A percentile compares a stretch with the other conserved stretches of the same genome.
These are phyloP conservation scores for Botrytis medusae DNA, from an alignment of 2,329 filamentous ascomycete species.

Conservation along the genomic window DNA sequence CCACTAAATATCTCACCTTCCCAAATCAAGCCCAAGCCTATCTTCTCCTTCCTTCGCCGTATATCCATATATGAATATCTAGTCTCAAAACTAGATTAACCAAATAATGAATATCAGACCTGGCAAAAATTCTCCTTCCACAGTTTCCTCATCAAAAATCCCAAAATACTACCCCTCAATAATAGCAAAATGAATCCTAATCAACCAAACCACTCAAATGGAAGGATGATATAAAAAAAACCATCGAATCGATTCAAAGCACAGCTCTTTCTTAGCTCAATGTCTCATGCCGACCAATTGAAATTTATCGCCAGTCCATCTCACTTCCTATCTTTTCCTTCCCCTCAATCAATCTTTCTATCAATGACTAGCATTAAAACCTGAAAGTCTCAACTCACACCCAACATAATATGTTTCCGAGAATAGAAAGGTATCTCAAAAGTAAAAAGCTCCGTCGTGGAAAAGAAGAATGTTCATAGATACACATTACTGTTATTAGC, in stretches of 20 bases:
- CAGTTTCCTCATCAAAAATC: not conserved
- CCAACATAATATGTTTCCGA: not conserved
- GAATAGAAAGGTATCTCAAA: constrained; percentile 13
- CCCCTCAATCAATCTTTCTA: not conserved
- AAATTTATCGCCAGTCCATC: not conserved
- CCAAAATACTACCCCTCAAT: not conserved
- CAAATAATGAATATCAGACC: not conserved
- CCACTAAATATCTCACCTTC: not conserved
- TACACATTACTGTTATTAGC: constrained; percentile 24
- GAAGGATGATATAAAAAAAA: not conserved
- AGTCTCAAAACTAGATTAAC: not conserved
- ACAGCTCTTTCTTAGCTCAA: constrained; percentile 3
- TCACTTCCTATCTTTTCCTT: not conserved
- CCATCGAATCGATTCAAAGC: constrained; percentile 9
- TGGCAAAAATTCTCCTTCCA: not conserved
- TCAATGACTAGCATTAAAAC: constrained; percentile 20
- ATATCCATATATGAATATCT: not conserved
- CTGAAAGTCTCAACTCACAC: constrained; percentile 4
- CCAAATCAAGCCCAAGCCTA: not conserved
- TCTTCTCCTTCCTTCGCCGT: not conserved
- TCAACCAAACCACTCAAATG: constrained; percentile 1
- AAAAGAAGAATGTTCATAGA: constrained; percentile 15
- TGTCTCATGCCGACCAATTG: not conserved
- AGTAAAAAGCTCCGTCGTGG: constrained; percentile 7
- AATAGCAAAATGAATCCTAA: not conserved